These are phyloP conservation scores for Plectosphaerella plurivora DNA, from an alignment of 2,329 filamentous ascomycete genomes.

Conservation along the genomic window DNA sequence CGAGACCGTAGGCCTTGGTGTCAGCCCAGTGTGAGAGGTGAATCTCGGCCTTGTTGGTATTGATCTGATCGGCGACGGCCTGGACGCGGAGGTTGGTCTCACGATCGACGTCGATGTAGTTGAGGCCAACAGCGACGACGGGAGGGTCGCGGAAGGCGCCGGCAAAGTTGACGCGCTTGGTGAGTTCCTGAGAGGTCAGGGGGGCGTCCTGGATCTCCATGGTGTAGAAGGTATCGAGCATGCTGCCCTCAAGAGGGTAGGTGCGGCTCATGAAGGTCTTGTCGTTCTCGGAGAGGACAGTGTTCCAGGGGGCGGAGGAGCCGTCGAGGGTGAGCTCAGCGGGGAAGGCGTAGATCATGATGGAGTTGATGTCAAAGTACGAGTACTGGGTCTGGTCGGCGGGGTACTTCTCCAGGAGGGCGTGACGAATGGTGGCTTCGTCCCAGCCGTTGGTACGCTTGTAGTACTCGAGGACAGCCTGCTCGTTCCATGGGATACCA, in stretches of 20 bases:
- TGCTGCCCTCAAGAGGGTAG: conserved; percentile 9
- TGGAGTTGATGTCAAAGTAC: conserved; percentile 12
- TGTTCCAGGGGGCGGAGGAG: conserved; percentile 8
- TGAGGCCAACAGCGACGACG: conserved; percentile 10
- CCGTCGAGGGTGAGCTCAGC: conserved; percentile 11
- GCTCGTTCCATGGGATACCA: conserved; percentile 17
- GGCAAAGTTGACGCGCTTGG: conserved; percentile 3
- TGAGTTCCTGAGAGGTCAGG: conserved; percentile 2
- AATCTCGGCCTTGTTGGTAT: background rate
- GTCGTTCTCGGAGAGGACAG: conserved; percentile 12
- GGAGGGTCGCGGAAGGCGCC: conserved; percentile 4
- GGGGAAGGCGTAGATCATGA: conserved; percentile 18
- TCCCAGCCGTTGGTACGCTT: conserved; percentile 1
- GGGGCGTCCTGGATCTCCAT: conserved; percentile 6
- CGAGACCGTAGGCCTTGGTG: conserved; percentile 6
- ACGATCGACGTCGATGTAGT: conserved; percentile 4
- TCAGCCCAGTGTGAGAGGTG: conserved; percentile 9
- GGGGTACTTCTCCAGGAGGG: conserved; percentile 1
- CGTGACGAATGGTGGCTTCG: background rate
- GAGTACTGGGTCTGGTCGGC: conserved; percentile 5
- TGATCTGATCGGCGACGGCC: conserved; percentile 2
- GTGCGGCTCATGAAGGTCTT: conserved; percentile 12
- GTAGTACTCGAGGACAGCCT: conserved; percentile 13
- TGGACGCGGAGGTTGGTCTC: conserved; percentile 8
- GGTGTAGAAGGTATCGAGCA: conserved; percentile 11